Evolutionary conservation across 2,329 filamentous ascomycete species (phyloP), one percentile per base, ranked within the genome.

Genomic region (Didymella pomorum): DNA sequence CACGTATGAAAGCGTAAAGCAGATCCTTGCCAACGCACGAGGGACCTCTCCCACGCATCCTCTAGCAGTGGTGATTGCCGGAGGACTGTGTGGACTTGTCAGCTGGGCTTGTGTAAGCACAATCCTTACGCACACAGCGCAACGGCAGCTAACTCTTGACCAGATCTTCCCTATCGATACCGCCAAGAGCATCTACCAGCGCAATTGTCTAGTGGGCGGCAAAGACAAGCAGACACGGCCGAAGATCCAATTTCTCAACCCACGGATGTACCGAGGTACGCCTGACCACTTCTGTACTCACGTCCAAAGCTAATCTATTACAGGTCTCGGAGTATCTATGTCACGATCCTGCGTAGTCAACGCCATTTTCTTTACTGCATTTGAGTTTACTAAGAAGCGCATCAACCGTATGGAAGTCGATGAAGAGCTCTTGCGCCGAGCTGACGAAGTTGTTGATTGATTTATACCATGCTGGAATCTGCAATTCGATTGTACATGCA

Each of bases 361-460:
- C 74, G 91, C 91, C 65, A 90, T 96, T 69, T 96, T 96, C 83
- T 96, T 96, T 79, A 93, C 90, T 42, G 89, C 88, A 37, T 96
- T 95, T 74, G 92, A 96, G 78, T 88, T 92, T 69, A 84, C 91
- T 69, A 95, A 95, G 78, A 84, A 83, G 70, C 74, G 76, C 49
- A 81, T 84, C 73, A 84, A 84, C 60, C 63, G 59, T 9, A 68
- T 80, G 63, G 65, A 71, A 12, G 68, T 74, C 39, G 75, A 79
- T 49, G 75, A 78, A 35, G 71, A 77, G 58, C 66, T 76, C 45
- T 56, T 76, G 33, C 68, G 61, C 29, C 68, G 70, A 52, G 60
- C 71, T 45, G 70, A 64, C 37, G 70, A 69, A 46, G 46, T 20
- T 26, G n/a, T 57, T 41, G 28, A 29, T 43, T 59, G 21, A 41